Evolutionary conservation across 2,329 filamentous ascomycete species (phyloP).

Genomic region (Penicillium hesseltinei): DNA sequence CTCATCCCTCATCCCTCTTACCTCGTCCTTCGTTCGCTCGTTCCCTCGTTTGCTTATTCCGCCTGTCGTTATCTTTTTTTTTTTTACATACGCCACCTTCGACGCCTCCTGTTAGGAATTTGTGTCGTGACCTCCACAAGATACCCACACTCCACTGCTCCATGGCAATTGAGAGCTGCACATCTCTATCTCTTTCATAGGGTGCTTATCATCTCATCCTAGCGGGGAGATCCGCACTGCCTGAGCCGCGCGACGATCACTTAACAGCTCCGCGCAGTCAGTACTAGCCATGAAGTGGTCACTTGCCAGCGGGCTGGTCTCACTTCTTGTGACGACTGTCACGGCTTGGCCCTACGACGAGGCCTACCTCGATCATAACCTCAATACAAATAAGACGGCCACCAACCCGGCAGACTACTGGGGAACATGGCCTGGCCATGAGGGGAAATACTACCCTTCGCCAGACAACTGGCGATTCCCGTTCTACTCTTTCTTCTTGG

Average conservation of each 20-base stretch:
- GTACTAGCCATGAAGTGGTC: conserved; percentile 33
- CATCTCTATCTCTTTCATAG: neutral
- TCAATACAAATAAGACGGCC: conserved; percentile 59
- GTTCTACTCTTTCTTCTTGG: conserved; percentile 64
- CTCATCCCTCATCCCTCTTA: neutral
- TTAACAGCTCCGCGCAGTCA: neutral
- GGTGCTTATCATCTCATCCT: neutral
- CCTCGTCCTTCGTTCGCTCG: neutral
- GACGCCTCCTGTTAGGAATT: neutral
- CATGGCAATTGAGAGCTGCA: conserved; percentile 2
- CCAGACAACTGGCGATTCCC: conserved; percentile 64
- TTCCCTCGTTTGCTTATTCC: neutral
- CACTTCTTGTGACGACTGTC: conserved; percentile 30
- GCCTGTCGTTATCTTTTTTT: conserved; percentile 1
- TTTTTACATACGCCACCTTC: neutral
- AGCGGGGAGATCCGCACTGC: conserved; percentile 1
- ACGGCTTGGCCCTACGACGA: conserved; percentile 50
- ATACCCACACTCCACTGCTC: neutral
- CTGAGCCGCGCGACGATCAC: neutral
- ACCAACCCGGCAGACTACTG: conserved; percentile 57
- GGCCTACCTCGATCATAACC: conserved; percentile 54
- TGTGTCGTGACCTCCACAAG: neutral
- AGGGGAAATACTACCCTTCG: conserved; percentile 48
- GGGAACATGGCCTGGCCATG: conserved; percentile 53
- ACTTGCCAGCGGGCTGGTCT: conserved; percentile 28